Evolutionary conservation across 306 rosid species (phyloP).

Genomic region (Aeschynomene evenia): DNA sequence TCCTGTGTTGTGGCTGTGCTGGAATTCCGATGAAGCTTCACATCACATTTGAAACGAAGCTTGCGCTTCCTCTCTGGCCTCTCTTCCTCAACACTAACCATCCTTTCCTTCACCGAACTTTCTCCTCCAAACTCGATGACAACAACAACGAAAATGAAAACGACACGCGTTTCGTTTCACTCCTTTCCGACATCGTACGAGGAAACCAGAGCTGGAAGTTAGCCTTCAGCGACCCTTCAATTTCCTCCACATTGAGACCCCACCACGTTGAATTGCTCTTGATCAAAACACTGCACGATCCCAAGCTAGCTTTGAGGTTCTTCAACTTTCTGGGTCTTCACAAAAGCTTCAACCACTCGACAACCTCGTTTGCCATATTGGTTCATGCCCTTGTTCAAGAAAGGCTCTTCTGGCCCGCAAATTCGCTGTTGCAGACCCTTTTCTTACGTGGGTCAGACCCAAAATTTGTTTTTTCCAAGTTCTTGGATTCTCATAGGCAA

Average conservation of each 20-base stretch:
- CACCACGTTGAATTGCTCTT: slow-evolving; percentile 68
- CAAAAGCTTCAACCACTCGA: slow-evolving; percentile 67
- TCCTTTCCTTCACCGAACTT: slow-evolving; percentile 24
- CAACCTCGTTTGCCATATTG: slow-evolving; percentile 70
- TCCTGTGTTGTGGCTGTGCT: no score
- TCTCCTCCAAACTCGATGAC: slow-evolving; percentile 30
- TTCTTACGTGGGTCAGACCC: slow-evolving; percentile 63
- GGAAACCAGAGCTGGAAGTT: slow-evolving; percentile 76
- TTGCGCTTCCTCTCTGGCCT: slow-evolving; percentile 29
- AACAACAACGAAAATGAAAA: slow-evolving; percentile 33
- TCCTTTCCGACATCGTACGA: slow-evolving; percentile 57
- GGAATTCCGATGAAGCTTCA: background rate
- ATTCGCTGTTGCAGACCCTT: slow-evolving; percentile 77
- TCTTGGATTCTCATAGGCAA: slow-evolving; percentile 42
- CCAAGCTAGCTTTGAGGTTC: slow-evolving; percentile 83
- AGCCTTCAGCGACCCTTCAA: slow-evolving; percentile 52
- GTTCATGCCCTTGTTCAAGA: slow-evolving; percentile 64
- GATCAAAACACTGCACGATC: slow-evolving; percentile 50
- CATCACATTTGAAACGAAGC: slow-evolving; percentile 42
- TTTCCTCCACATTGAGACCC: slow-evolving; percentile 55
- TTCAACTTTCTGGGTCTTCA: slow-evolving; percentile 89
- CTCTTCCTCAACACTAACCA: background rate
- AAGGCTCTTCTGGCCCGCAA: slow-evolving; percentile 72
- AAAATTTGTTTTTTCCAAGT: slow-evolving; percentile 41
- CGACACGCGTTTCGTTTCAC: slow-evolving; percentile 52